phyloP scores from a whole-genome alignment of 805 yeast genomes.

The Cyberlindnera maritima region DNA sequence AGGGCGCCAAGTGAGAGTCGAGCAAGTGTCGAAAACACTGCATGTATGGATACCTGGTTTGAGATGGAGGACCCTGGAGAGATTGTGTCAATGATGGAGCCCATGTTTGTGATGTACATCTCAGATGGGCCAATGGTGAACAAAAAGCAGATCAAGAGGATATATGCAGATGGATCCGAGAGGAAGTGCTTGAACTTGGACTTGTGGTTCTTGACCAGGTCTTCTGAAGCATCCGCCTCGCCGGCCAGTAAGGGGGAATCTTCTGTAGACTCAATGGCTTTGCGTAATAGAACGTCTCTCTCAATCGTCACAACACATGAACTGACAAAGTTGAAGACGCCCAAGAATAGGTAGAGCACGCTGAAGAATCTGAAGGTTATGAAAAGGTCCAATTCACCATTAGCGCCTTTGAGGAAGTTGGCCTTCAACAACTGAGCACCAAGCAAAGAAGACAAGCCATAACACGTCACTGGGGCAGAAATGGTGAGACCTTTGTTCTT shows the following conservation, averaged over 20 bases:
- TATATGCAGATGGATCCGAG: conserved; percentile 57
- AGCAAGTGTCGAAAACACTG: conserved; percentile 65
- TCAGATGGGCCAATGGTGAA: conserved; percentile 81
- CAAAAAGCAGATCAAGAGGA: conserved; percentile 60
- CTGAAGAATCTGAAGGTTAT: conserved; percentile 54
- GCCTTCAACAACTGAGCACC: conserved; percentile 61
- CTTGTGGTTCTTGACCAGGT: conserved; percentile 26
- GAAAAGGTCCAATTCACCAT: conserved; percentile 41
- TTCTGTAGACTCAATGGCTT: conserved; percentile 27
- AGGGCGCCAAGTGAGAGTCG: conserved; percentile 65
- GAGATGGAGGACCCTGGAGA: conserved; percentile 31
- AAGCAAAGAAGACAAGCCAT: conserved; percentile 78
- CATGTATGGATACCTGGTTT: conserved; percentile 57
- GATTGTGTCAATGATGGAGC: conserved; percentile 50
- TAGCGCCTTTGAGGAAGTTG: conserved; percentile 25
- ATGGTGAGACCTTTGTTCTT: conserved; percentile 74
- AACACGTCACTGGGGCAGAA: conserved; percentile 83
- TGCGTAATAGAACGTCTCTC: conserved; percentile 25
- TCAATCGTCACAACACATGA: conserved; percentile 60
- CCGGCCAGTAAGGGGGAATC: conserved; percentile 33
- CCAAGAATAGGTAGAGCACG: conserved; percentile 51
- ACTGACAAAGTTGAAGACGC: conserved; percentile 59
- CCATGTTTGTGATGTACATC: conserved; percentile 79
- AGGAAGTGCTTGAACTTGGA: conserved; percentile 18
- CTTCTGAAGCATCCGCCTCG: conserved; percentile 27